Conservation (phyloP, 192 early-diverging fungal species). For the Spizellomyces sp. region DNA sequence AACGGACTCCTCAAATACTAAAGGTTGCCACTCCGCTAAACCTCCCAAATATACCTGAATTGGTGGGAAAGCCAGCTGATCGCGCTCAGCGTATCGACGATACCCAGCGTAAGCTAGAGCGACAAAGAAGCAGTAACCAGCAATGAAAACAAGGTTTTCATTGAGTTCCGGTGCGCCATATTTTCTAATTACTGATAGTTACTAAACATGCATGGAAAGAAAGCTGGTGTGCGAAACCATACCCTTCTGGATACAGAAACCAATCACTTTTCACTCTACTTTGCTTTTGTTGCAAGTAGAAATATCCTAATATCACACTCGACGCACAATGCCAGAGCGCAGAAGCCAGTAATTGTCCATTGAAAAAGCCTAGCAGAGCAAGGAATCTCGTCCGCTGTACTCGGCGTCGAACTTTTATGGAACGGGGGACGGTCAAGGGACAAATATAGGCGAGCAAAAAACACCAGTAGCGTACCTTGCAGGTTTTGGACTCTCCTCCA, state of each 20-base stretch:
- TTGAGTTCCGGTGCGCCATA: constrained; percentile 21
- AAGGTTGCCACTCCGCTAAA: not conserved
- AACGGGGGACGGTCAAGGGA: too few relatives aligned
- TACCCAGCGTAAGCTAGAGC: constrained; percentile 15
- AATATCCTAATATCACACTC: not conserved
- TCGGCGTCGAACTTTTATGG: not conserved
- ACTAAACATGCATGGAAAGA: not conserved
- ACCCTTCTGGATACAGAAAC: constrained; percentile 29
- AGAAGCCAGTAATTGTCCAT: not conserved
- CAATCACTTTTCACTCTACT: not conserved
- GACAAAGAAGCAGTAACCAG: not conserved
- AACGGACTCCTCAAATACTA: not conserved
- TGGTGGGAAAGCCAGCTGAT: constrained; percentile 24
- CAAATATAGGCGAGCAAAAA: too few relatives aligned
- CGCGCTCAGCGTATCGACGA: constrained; percentile 19
- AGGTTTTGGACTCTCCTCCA: too few relatives aligned
- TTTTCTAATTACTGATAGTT: too few relatives aligned
- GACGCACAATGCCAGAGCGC: not conserved
- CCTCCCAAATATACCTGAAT: constrained; percentile 2
- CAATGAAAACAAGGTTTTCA: constrained; percentile 15
- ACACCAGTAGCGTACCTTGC: too few relatives aligned
- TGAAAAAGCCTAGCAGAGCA: not conserved
- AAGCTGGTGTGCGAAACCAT: not conserved
- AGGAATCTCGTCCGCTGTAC: not conserved
- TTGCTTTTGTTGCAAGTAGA: not conserved